Conservation (phyloP, 1,284 basidiomycete genomes). For the Neonothopanus nambi region DNA sequence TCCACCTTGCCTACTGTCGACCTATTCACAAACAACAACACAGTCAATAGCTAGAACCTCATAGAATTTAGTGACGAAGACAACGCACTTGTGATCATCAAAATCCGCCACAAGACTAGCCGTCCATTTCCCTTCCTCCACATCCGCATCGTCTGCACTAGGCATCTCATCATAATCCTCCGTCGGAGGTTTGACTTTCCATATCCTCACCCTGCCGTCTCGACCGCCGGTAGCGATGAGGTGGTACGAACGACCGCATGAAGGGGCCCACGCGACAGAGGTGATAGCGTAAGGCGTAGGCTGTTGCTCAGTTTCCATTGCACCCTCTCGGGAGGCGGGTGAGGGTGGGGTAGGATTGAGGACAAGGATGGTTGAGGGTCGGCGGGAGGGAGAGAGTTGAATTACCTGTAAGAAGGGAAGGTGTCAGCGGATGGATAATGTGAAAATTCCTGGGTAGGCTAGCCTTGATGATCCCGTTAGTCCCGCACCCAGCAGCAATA, state of each 20-base stretch:
- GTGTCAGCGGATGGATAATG: constrained; percentile 5
- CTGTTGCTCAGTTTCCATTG: constrained; percentile 26
- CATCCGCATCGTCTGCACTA: constrained; percentile 33
- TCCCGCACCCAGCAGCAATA: constrained; percentile 75
- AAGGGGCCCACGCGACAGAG: constrained; percentile 87
- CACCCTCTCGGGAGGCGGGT: neutral
- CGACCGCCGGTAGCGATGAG: constrained; percentile 86
- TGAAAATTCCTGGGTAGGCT: constrained; percentile 13
- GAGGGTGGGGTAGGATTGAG: constrained; percentile 39
- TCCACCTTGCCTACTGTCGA: constrained; percentile 73
- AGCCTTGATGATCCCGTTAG: constrained; percentile 75
- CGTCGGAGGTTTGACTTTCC: constrained; percentile 66
- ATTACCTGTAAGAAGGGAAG: constrained; percentile 45
- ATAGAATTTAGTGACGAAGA: constrained; percentile 1
- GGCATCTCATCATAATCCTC: constrained; percentile 39
- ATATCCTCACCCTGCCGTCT: constrained; percentile 87
- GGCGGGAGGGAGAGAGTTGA: constrained; percentile 56
- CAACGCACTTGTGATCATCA: constrained; percentile 71
- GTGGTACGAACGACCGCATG: constrained; percentile 89
- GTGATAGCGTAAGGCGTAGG: constrained; percentile 64
- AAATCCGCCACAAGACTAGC: constrained; percentile 81
- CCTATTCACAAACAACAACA: constrained; percentile 36
- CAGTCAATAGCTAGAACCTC: too few relatives aligned
- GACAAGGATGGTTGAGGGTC: constrained; percentile 42
- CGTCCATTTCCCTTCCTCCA: constrained; percentile 59